Conservation (phyloP, 306 rosid species). For the Quercus cerris region DNA sequence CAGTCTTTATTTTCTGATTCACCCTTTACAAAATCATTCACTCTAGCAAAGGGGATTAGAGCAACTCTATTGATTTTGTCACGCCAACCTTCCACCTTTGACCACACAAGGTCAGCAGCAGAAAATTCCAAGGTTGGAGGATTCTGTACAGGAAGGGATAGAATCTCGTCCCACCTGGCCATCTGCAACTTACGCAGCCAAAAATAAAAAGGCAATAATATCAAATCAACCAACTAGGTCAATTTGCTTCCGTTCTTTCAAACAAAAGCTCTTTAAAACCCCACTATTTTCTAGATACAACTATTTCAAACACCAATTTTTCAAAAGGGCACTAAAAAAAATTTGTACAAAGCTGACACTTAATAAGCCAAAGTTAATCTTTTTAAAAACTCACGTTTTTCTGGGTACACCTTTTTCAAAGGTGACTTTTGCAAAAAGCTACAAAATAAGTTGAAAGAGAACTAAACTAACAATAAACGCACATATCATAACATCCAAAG, state of each 20-base stretch:
- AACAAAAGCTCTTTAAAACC: too few species aligned
- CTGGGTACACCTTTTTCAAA: too few species aligned
- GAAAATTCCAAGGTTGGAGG: constrained; percentile 83
- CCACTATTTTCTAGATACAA: too few species aligned
- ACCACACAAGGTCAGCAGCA: constrained; percentile 72
- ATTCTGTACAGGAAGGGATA: constrained; percentile 90
- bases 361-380: not conserved
- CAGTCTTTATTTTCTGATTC: constrained; percentile 76
- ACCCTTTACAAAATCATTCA: constrained; percentile 84
- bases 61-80: constrained; percentile 83
- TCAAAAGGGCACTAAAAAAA: not conserved
- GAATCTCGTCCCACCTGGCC: constrained; percentile 97
- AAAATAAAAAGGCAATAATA: not conserved
- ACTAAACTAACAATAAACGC: not conserved
- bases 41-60: constrained; percentile 59
- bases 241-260: too few species aligned
- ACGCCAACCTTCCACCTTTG: constrained; percentile 91
- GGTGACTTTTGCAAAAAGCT: too few species aligned
- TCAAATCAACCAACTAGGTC: too few species aligned
- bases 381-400: too few species aligned
- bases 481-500: not conserved
- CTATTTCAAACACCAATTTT: too few species aligned
- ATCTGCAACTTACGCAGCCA: constrained; percentile 21
- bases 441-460: not conserved
- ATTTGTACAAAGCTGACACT: too few species aligned